A percentile compares a stretch with the other conserved stretches of the same genome.
These are phyloP conservation scores for Neonectria sp. DNA, from an alignment of 2,329 filamentous ascomycete species.

Conservation along the genomic window DNA sequence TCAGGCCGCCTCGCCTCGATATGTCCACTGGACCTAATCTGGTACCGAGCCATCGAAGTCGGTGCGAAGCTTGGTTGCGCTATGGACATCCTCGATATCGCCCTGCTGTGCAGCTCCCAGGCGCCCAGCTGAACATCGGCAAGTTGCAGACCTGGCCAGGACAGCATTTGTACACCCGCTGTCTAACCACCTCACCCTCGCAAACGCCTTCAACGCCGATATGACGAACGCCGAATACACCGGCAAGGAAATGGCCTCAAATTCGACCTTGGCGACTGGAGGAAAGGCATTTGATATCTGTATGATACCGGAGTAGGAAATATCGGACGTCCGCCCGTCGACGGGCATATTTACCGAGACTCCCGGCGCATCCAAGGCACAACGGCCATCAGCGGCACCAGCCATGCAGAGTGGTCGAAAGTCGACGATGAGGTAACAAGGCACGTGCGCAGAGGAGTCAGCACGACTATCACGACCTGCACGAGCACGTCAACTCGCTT, in stretches of 20 bases:
- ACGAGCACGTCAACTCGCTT: too few relatives aligned
- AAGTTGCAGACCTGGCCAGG: constrained; percentile 17
- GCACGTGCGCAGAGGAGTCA: too few relatives aligned
- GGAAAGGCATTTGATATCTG: too few relatives aligned
- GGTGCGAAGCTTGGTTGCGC: constrained; percentile 21
- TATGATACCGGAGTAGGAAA: too few relatives aligned
- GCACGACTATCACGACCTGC: too few relatives aligned
- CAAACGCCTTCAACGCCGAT: constrained; percentile 21
- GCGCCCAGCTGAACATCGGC: background rate
- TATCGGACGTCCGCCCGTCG: too few relatives aligned
- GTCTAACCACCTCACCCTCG: constrained; percentile 28
- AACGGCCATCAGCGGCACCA: too few relatives aligned
- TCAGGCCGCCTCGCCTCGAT: constrained; percentile 13
- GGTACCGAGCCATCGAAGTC: constrained; percentile 25
- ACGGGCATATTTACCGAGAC: too few relatives aligned
- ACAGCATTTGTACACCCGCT: constrained; percentile 9
- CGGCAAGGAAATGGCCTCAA: background rate
- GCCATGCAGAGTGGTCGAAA: too few relatives aligned
- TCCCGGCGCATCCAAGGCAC: too few relatives aligned
- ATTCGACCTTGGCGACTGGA: constrained; percentile 8
- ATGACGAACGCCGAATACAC: background rate
- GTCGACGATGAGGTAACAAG: too few relatives aligned
- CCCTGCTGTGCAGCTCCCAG: constrained; percentile 20
- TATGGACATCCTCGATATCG: constrained; percentile 28
- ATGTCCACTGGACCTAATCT: constrained; percentile 27